These are phyloP conservation scores for Neonectria ditissima DNA, from an alignment of 2,329 filamentous ascomycete species.

Conservation along the genomic window DNA sequence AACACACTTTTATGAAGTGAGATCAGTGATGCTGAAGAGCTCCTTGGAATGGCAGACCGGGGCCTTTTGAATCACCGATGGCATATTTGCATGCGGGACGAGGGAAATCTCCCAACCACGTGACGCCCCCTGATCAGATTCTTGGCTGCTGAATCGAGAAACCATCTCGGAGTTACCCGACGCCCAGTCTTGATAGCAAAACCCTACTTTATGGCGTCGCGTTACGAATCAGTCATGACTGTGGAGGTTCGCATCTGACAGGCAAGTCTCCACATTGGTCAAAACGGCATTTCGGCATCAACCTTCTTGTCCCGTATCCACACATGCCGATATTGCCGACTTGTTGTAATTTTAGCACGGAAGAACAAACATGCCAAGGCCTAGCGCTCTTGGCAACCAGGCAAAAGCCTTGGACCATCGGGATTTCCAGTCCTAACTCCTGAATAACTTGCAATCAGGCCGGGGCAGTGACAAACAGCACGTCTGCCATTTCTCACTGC, in stretches of 20 bases:
- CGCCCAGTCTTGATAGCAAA: background rate
- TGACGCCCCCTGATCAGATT: no score
- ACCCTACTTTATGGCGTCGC: background rate
- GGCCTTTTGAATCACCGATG: no score
- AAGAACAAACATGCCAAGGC: conserved; percentile 3
- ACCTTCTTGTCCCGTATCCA: conserved; percentile 1
- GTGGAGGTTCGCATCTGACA: background rate
- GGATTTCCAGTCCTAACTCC: conserved; percentile 2
- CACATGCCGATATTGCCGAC: conserved; percentile 16
- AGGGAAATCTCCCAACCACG: no score
- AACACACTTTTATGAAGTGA: no score
- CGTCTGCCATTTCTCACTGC: background rate
- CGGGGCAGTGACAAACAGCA: conserved; percentile 9
- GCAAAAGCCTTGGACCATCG: background rate
- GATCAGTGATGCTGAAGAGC: no score
- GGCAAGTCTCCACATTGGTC: conserved; percentile 14
- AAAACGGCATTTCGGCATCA: conserved; percentile 17
- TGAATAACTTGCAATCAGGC: conserved; percentile 16
- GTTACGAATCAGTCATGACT: background rate
- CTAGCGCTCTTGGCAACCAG: conserved; percentile 1
- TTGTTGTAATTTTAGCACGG: conserved; percentile 2
- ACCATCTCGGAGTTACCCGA: background rate
- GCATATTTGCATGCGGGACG: no score
- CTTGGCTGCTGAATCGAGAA: no score
- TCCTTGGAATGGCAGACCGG: no score